Evolutionary conservation across 768 basidiomycete genomes (phyloP).

Genomic region (Leucosporidium yakuticum): DNA sequence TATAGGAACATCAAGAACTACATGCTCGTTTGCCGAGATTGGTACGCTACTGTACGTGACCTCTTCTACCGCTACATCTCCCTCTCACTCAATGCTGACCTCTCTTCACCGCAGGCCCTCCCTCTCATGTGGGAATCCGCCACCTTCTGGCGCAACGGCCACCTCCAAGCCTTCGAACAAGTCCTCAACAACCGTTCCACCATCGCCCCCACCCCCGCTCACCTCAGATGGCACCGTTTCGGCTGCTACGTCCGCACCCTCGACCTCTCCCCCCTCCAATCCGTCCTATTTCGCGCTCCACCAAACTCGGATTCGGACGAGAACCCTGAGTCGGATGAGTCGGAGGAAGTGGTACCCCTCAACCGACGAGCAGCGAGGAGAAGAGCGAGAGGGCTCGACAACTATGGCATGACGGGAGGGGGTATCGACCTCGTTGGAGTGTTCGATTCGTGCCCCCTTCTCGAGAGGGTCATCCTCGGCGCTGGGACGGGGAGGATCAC

Average conservation of each 20-base stretch:
- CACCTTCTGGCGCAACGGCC: background rate
- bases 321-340: too few species aligned
- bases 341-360: background rate
- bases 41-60: background rate
- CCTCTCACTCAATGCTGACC: background rate
- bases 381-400: too few species aligned
- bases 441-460: background rate
- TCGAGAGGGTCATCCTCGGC: background rate
- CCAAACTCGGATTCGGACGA: background rate
- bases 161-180: background rate
- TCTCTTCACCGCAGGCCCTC: background rate
- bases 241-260: constrained; percentile 5
- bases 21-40: background rate
- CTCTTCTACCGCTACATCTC: background rate
- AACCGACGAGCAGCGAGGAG: background rate
- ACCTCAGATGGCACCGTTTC: background rate
- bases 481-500: background rate
- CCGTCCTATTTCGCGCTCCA: background rate
- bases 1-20: background rate
- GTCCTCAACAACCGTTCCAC: background rate
- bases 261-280: background rate
- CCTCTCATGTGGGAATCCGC: background rate
- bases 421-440: background rate
- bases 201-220: background rate
- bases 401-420: too few species aligned